phyloP scores from a whole-genome alignment of 2,329 filamentous ascomycete species.

The Emergomyces orientalis region DNA sequence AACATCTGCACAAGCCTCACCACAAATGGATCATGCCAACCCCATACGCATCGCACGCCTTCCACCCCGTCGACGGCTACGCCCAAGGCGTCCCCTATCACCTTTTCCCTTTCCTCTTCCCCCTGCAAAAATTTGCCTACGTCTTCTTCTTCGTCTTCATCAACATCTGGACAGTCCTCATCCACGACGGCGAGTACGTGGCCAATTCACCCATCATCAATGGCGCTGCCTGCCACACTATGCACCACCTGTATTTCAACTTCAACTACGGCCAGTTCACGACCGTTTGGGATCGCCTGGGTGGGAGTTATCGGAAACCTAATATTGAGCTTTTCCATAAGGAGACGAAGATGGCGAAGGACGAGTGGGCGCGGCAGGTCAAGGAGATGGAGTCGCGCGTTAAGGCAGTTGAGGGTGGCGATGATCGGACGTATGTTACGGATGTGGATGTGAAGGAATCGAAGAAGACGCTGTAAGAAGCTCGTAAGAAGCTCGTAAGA shows the following conservation, averaged over 20 bases:
- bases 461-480: slow-evolving; percentile 34
- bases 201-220: slow-evolving; percentile 87
- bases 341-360: slow-evolving; percentile 74
- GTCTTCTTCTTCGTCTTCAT: slow-evolving; percentile 81
- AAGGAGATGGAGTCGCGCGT: slow-evolving; percentile 68
- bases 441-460: slow-evolving; percentile 21
- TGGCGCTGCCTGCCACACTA: slow-evolving; percentile 84
- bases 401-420: slow-evolving; percentile 58
- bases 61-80: slow-evolving; percentile 89
- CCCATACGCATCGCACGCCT: slow-evolving; percentile 83
- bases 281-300: slow-evolving; percentile 80
- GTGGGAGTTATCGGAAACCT: slow-evolving; percentile 76
- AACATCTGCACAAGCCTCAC: slow-evolving; percentile 86
- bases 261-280: slow-evolving; percentile 95
- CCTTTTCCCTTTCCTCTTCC: slow-evolving; percentile 84
- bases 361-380: slow-evolving; percentile 69
- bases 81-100: slow-evolving; percentile 86
- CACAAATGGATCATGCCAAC: slow-evolving; percentile 99
- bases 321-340: slow-evolving; percentile 76
- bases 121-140: slow-evolving; percentile 82
- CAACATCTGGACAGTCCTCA: slow-evolving; percentile 95
- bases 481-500: too few species aligned
- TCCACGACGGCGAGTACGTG: slow-evolving; percentile 91
- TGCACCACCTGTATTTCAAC: slow-evolving; percentile 82
- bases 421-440: slow-evolving; percentile 35